Base-by-base conservation (phyloP, 2,329 filamentous ascomycete species). In the Alternaria metachromatica region DNA sequence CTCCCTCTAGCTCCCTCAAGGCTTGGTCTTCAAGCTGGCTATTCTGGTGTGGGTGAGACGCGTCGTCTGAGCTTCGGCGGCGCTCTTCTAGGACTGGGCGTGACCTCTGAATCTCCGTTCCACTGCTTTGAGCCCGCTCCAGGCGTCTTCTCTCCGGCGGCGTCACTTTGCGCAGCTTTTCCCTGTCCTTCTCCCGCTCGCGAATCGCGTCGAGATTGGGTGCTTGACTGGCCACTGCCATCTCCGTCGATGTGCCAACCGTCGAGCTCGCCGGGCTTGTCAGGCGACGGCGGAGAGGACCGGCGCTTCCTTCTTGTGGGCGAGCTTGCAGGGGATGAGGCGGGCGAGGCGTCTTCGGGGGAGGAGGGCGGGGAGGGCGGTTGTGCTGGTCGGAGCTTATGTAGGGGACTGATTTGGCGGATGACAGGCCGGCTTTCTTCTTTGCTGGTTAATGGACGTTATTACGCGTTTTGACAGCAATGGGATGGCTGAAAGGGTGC, bases 391-490 rank as follows among this genome's bases (percentile, higher is more conserved):
- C 74, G 71, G 69, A 74, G 68, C 51, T 73, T 73, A 60, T 70
- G 70, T 65, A 72, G 61, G 62, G 71, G 68, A 50, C 64, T 69
- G 71, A 76, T 67, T 67, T 78, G 76, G 54, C 66, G 72, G 65
- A 78, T 71, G 67, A 72, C 60, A 30, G 76, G 77, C 60, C 71
- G 73, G 45, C 68, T 72, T 79, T 72, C 76, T 80, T 79, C 66
- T 67, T 69, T 60, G 67, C 76, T 79, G 71, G 76, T 79, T 73
- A 79, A 78, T 78, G 68, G 26, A 66, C 75, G 77, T 79, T 78
- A 79, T 72, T 71, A 75, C 67, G 43, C 37, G 59, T 69, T 66
- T 63, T 53, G 63, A 64, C 55, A 60, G 73, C 46, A 30, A 48
- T 30, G 57, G 45, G 28, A 54, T 6, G 21, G 30, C 30, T 20